Evolutionary conservation across 768 basidiomycete species (phyloP).

Genomic region (Termitomyces heimii): DNA sequence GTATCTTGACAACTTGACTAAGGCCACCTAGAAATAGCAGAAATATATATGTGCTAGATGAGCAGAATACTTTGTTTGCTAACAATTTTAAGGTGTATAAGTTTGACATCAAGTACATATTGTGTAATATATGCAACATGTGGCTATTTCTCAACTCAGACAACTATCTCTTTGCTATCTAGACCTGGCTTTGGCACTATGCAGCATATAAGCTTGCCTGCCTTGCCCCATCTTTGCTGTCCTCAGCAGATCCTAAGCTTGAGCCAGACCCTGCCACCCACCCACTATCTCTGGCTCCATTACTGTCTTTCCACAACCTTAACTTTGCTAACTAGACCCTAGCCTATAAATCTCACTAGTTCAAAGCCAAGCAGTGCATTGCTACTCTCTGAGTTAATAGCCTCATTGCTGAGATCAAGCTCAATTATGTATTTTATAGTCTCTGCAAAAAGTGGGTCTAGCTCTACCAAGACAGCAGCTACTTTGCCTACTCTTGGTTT

Average conservation of each 20-base stretch:
- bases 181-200: slow-evolving; percentile 64
- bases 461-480: slow-evolving; percentile 69
- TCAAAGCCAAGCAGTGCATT: slow-evolving; percentile 78
- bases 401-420: slow-evolving; percentile 66
- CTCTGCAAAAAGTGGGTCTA: slow-evolving; percentile 82
- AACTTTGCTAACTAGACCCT: slow-evolving; percentile 50
- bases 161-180: slow-evolving; percentile 56
- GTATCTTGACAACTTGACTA: slow-evolving; percentile 72
- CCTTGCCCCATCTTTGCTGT: no score
- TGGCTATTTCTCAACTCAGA: slow-evolving; percentile 61
- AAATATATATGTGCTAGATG: slow-evolving; percentile 52
- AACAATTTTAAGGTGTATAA: slow-evolving; percentile 70
- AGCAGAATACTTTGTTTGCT: slow-evolving; percentile 50
- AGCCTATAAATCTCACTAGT: slow-evolving; percentile 58
- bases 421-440: slow-evolving; percentile 67
- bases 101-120: slow-evolving; percentile 64
- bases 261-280: not conserved
- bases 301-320: slow-evolving; percentile 44
- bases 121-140: slow-evolving; percentile 62
- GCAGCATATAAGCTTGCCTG: slow-evolving; percentile 40
- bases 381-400: slow-evolving; percentile 61
- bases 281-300: no score
- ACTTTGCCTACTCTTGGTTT: slow-evolving; percentile 51
- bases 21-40: no score
- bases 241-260: not conserved